phyloP scores from a whole-genome alignment of 495 filamentous ascomycete species.

The Trichocladium uniseriatum region DNA sequence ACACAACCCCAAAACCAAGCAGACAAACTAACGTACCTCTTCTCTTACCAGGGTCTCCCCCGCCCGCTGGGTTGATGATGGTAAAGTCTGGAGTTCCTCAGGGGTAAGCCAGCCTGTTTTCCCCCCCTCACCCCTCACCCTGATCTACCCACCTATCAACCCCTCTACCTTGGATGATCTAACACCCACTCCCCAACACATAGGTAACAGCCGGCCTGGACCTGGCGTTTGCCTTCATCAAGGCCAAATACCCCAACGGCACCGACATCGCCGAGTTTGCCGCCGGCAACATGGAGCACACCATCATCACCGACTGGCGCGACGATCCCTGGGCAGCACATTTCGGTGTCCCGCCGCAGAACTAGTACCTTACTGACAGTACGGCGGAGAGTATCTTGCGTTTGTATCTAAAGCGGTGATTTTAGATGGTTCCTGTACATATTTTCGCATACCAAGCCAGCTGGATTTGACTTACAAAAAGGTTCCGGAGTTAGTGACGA shows the following conservation, averaged over 20 bases:
- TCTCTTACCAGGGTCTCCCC: conserved; percentile 13
- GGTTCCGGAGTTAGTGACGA: too few relatives aligned
- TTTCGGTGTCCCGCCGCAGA: conserved; percentile 6
- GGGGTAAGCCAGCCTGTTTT: conserved; percentile 4
- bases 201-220: conserved; percentile 18
- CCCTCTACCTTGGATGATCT: too few relatives aligned
- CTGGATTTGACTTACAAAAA: too few relatives aligned
- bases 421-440: too few relatives aligned
- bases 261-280: conserved; percentile 5
- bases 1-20: too few relatives aligned
- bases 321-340: conserved; percentile 10
- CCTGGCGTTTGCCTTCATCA: conserved; percentile 16
- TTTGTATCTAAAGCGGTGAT: too few relatives aligned
- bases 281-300: conserved; percentile 8
- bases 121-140: not conserved
- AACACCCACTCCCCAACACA: not conserved
- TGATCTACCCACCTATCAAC: not conserved
- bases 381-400: too few relatives aligned
- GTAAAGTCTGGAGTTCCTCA: conserved; percentile 22
- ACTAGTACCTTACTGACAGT: not conserved
- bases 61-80: conserved; percentile 22
- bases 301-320: conserved; percentile 9
- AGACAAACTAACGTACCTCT: not conserved
- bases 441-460: too few relatives aligned
- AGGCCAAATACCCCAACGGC: conserved; percentile 15